These are phyloP conservation scores for Cajanus cajan DNA, from an alignment of 306 rosid species.

Conservation along the genomic window DNA sequence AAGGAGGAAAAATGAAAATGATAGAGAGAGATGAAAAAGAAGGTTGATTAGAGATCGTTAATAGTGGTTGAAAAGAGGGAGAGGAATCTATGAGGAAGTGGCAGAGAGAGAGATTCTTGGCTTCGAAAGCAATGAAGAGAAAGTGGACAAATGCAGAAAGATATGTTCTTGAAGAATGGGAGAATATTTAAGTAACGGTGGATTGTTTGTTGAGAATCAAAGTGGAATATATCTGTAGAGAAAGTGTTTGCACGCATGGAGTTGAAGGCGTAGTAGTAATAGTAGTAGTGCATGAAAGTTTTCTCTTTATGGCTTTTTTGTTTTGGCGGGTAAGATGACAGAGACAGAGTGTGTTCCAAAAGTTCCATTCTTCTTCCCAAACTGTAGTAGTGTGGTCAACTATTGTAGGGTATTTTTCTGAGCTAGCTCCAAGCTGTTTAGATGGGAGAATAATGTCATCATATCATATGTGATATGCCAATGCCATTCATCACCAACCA, in stretches of 20 bases:
- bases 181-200: constrained; percentile 62
- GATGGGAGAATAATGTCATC: background rate
- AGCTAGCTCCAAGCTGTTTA: background rate
- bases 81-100: constrained; percentile 61
- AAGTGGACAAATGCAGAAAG: constrained; percentile 41
- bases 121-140: constrained; percentile 71
- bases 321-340: constrained; percentile 23
- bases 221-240: background rate
- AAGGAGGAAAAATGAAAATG: constrained; percentile 41
- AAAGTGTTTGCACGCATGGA: constrained; percentile 27
- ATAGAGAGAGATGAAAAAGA: constrained; percentile 37
- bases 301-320: background rate
- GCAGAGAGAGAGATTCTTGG: constrained; percentile 64
- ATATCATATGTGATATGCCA: too few species aligned
- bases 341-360: background rate
- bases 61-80: constrained; percentile 45
- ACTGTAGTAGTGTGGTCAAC: background rate
- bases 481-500: background rate
- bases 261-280: background rate
- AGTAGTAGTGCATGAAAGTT: background rate
- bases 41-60: constrained; percentile 51
- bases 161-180: constrained; percentile 45
- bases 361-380: background rate
- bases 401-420: background rate
- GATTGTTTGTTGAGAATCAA: constrained; percentile 46